Conservation (phyloP, 139 green algal genomes). For the Coccomyxa sp. region DNA sequence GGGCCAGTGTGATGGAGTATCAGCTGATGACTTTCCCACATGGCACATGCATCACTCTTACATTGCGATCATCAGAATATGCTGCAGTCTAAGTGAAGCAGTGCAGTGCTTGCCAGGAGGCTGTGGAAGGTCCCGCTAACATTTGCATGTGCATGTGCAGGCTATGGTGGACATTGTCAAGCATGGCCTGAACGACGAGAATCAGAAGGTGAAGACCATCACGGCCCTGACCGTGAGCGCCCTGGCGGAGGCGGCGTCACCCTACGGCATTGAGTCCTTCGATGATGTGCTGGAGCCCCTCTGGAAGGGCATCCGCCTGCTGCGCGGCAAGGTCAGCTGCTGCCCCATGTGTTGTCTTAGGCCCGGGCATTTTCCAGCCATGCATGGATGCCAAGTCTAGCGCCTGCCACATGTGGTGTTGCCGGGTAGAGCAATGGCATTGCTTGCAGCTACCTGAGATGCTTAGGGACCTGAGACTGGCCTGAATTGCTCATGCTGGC, state of each 20-base stretch:
- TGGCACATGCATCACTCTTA: background rate
- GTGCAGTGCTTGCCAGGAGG: background rate
- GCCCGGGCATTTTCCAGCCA: background rate
- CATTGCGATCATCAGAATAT: background rate
- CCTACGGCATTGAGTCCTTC: constrained; percentile 98
- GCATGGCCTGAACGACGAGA: constrained; percentile 77
- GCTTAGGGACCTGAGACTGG: too few relatives aligned
- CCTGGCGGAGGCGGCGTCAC: constrained; percentile 91
- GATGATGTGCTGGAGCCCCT: constrained; percentile 97
- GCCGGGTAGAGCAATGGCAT: too few relatives aligned
- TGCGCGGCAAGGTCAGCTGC: constrained; percentile 79
- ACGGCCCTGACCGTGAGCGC: constrained; percentile 89
- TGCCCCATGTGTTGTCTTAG: background rate
- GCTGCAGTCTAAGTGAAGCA: too few relatives aligned
- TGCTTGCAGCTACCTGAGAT: too few relatives aligned
- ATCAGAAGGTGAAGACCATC: constrained; percentile 94
- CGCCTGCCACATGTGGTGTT: too few relatives aligned
- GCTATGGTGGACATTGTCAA: constrained; percentile 96
- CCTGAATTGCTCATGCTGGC: too few relatives aligned
- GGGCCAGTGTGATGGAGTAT: background rate
- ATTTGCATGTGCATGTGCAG: constrained; percentile 5
- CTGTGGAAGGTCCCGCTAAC: too few relatives aligned
- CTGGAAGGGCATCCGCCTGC: constrained; percentile 93
- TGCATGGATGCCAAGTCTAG: background rate
- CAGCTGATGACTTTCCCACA: too few relatives aligned